These are phyloP conservation scores for Trametes punicea DNA, from an alignment of 768 basidiomycete genomes.

Conservation along the genomic window DNA sequence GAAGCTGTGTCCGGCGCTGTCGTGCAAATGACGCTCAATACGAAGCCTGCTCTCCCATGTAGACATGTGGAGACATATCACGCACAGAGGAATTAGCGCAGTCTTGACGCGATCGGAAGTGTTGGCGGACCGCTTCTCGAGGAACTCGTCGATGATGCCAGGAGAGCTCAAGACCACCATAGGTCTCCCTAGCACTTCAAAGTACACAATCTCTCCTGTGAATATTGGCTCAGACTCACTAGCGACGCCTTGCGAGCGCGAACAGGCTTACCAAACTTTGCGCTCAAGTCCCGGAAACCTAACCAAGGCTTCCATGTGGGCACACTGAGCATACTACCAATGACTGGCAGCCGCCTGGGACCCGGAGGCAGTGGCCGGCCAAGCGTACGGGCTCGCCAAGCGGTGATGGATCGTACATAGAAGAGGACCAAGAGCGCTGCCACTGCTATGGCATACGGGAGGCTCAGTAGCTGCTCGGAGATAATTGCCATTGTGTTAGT, in stretches of 20 bases:
- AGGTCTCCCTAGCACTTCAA: slow-evolving; percentile 16
- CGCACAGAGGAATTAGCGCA: not conserved
- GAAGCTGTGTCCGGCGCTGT: slow-evolving; percentile 14
- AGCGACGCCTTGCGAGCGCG: not conserved
- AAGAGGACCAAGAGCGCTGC: not conserved
- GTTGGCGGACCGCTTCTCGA: slow-evolving; percentile 23
- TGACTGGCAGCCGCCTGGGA: slow-evolving; percentile 20
- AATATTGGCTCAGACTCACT: too few relatives aligned
- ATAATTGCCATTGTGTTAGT: too few relatives aligned
- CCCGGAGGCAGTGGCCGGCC: slow-evolving; percentile 24
- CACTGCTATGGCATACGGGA: too few relatives aligned
- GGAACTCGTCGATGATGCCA: slow-evolving; percentile 15
- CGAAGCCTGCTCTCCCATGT: not conserved
- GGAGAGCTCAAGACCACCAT: slow-evolving; percentile 16
- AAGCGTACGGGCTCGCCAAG: not conserved
- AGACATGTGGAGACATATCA: too few relatives aligned
- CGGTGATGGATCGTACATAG: not conserved
- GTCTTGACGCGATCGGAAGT: slow-evolving; percentile 21
- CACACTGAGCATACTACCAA: slow-evolving; percentile 24
- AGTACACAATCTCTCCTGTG: slow-evolving; percentile 18
- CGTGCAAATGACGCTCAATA: not conserved
- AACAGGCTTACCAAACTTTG: slow-evolving; percentile 21
- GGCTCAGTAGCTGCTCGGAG: too few relatives aligned
- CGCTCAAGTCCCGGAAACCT: slow-evolving; percentile 19
- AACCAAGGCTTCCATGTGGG: slow-evolving; percentile 21